Conservation (phyloP, 148 eudicot genomes). For the Camellia japonica region DNA sequence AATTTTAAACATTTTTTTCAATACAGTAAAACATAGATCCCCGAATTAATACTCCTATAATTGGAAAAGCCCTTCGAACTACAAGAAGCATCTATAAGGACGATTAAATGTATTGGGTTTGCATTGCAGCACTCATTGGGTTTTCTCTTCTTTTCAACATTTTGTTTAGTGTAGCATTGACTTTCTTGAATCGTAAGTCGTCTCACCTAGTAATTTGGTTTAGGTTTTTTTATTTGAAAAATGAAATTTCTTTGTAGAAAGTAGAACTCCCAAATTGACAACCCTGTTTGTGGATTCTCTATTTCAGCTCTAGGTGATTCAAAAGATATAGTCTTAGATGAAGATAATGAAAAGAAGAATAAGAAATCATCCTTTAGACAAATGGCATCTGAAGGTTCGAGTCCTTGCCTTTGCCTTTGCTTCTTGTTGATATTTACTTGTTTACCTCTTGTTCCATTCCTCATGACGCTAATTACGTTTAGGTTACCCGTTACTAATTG, state of each 20-base stretch:
- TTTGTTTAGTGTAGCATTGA: conserved; percentile 31
- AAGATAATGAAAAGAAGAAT: conserved; percentile 4
- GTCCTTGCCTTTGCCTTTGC: background rate
- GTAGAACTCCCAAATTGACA: too few relatives aligned
- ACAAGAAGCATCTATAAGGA: conserved; percentile 37
- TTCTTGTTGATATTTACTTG: background rate
- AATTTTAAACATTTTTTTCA: background rate
- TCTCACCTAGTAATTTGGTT: too few relatives aligned
- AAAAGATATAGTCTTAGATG: conserved; percentile 24
- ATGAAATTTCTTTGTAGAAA: too few relatives aligned
- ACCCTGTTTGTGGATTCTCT: background rate
- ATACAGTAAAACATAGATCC: background rate
- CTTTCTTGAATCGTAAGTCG: conserved; percentile 49
- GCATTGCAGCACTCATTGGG: conserved; percentile 44
- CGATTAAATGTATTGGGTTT: conserved; percentile 48
- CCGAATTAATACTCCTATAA: conserved; percentile 8
- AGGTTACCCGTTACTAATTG: background rate
- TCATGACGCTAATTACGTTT: too few relatives aligned
- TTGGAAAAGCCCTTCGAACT: conserved; percentile 20
- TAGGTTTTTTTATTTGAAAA: too few relatives aligned
- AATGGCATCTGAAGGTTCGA: background rate
- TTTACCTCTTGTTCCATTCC: background rate
- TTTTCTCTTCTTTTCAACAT: conserved; percentile 50
- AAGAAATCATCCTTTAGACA: background rate
- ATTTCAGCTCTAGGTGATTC: conserved; percentile 28